Evolutionary conservation across 306 rosid species (phyloP).

Genomic region (Pterocarpus santalinus): DNA sequence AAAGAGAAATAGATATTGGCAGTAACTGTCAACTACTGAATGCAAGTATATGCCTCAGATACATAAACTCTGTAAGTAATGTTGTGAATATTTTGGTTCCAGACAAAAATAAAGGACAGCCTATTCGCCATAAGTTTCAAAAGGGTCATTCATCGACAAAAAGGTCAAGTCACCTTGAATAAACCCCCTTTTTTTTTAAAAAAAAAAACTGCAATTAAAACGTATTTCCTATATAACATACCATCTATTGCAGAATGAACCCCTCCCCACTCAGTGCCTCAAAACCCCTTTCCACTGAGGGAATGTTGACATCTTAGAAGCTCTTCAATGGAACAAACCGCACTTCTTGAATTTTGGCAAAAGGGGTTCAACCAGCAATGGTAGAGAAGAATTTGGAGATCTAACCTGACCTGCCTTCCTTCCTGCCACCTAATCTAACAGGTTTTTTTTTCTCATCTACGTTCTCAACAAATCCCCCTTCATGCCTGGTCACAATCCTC

Average conservation of each 20-base stretch:
- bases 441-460: constrained; percentile 56
- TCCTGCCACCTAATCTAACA: constrained; percentile 71
- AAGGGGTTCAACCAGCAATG: constrained; percentile 48
- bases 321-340: constrained; percentile 42
- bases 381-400: constrained; percentile 20
- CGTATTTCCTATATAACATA: constrained; percentile 53
- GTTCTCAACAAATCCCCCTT: constrained; percentile 47
- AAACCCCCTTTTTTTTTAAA: constrained; percentile 39
- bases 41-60: constrained; percentile 37
- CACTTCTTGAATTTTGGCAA: constrained; percentile 44
- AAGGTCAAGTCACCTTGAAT: constrained; percentile 42
- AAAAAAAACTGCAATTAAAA: constrained; percentile 33
- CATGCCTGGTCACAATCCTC: constrained; percentile 66
- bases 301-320: constrained; percentile 44
- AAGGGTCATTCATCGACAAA: constrained; percentile 49
- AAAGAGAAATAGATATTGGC: not conserved
- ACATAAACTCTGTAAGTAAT: constrained; percentile 27
- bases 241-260: constrained; percentile 47
- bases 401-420: constrained; percentile 76
- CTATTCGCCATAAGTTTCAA: constrained; percentile 35
- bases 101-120: constrained; percentile 19
- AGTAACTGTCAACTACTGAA: constrained; percentile 33
- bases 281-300: constrained; percentile 25
- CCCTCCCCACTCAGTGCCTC: constrained; percentile 1
- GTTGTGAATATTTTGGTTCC: constrained; percentile 26